phyloP scores from a whole-genome alignment of 2,329 filamentous ascomycete species.

The Epichloe typhina region DNA sequence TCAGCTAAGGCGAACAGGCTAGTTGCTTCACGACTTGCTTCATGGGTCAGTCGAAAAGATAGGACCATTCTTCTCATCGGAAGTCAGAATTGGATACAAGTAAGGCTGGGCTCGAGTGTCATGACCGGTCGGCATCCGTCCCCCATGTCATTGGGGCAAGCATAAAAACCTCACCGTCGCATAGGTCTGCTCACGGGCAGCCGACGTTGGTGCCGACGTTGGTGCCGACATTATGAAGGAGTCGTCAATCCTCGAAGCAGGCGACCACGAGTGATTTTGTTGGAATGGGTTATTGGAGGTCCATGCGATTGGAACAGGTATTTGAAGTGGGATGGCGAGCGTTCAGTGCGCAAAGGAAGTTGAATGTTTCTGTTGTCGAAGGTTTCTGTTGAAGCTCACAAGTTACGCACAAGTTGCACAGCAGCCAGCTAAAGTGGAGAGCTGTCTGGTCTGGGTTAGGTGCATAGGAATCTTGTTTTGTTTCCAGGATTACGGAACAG shows the following conservation, averaged over 20 bases:
- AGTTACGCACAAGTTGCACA: too few relatives aligned
- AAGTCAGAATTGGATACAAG: neutral
- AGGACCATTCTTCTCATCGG: neutral
- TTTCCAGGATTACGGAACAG: too few relatives aligned
- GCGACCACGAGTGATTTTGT: neutral
- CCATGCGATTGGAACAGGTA: neutral
- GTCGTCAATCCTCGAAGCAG: neutral
- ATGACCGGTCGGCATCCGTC: neutral
- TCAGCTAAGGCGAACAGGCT: neutral
- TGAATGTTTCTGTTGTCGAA: neutral
- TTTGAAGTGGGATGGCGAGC: neutral
- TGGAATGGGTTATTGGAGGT: neutral
- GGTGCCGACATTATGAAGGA: conserved; percentile 2
- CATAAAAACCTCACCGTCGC: conserved; percentile 34
- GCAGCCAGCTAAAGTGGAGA: too few relatives aligned
- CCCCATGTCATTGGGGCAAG: neutral
- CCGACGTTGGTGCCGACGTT: neutral
- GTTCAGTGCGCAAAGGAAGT: neutral
- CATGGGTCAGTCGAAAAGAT: neutral
- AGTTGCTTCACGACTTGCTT: neutral
- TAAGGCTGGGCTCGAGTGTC: neutral
- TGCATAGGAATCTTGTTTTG: too few relatives aligned
- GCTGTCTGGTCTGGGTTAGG: too few relatives aligned
- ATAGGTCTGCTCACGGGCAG: conserved; percentile 36
- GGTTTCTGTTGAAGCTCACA: neutral